Base-by-base conservation (phyloP, 2,329 filamentous ascomycete genomes). In the Aspergillus fumigatiaffinis region DNA sequence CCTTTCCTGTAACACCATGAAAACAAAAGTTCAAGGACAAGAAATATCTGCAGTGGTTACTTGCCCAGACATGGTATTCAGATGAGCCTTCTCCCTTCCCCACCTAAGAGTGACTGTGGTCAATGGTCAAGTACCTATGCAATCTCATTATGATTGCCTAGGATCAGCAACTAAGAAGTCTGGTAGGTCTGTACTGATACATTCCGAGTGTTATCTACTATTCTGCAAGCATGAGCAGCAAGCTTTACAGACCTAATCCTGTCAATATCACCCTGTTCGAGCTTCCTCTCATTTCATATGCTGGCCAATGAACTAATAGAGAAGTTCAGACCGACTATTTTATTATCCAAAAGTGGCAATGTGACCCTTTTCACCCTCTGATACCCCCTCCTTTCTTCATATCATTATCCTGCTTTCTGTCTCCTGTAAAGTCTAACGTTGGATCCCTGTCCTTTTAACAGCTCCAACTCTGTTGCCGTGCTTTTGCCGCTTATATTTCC, bases 161-260 rank as follows among this genome's bases (percentile, higher is more conserved):
- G 12, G 32, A 6, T 17, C 32, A 17, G 32, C 14, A 17, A 38
- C 14, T n/a, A 38, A 17, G 32, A 38, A 17, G 14, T 7, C 32
- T 38, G 14, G 14, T 38, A 38, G 14, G 32, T 38, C 32, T 38
- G 14, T 38, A 7, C 32, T 38, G 14, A 8, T 38, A 1, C 17
- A 17, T 17, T 38, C 32, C 17, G 14, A 17, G 32, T 35, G 32
- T 38, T 38, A 17, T 38, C 32, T n/a, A 38, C 5, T 38, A 38
- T 38, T 38, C 60, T 66, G 57, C 21, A 47, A 25, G 44, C 23
- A 3, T 3, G 14, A 23, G 21, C 21, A 17, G 21, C 20, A 14
- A 23, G 12, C 20, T 26, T 47, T 6, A 23, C 20, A 12, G 20
- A 47, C 23, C 44, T 7, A 14, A 23, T 23, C 26, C 21, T 23